These are phyloP conservation scores for Neonectria ditissima DNA, from an alignment of 2,329 filamentous ascomycete genomes.

Conservation along the genomic window DNA sequence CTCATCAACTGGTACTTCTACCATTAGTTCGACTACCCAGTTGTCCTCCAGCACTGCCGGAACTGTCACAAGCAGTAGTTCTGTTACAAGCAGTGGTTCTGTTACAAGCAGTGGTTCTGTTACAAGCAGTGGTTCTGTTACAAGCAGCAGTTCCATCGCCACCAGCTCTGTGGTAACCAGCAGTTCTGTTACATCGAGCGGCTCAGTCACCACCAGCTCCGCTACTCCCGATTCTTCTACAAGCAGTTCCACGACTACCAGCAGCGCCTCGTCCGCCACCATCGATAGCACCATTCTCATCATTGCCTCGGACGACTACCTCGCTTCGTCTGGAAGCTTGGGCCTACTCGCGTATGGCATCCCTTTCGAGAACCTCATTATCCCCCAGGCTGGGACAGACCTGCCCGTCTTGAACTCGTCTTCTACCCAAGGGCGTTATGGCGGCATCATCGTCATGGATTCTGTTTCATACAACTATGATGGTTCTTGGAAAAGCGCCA, in stretches of 20 bases:
- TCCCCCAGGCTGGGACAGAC: slow-evolving; percentile 19
- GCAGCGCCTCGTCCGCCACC: neutral
- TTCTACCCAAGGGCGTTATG: slow-evolving; percentile 20
- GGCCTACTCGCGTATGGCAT: slow-evolving; percentile 32
- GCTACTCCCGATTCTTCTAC: too few relatives aligned
- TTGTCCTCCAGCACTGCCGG: neutral
- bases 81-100: neutral
- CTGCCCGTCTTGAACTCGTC: slow-evolving; percentile 29
- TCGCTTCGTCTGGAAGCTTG: slow-evolving; percentile 16
- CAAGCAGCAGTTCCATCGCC: neutral
- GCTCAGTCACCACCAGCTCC: neutral
- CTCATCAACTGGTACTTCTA: neutral
- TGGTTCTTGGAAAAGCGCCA: slow-evolving; percentile 27
- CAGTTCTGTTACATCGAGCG: neutral
- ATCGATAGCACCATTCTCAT: slow-evolving; percentile 21
- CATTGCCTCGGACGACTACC: slow-evolving; percentile 10
- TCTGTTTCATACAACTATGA: slow-evolving; percentile 29
- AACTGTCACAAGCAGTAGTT: too few relatives aligned
- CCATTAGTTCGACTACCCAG: neutral
- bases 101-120: neutral
- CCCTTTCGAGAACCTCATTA: slow-evolving; percentile 27
- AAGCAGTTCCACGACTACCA: neutral
- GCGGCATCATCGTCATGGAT: slow-evolving; percentile 25
- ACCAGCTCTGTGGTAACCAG: neutral
- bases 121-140: neutral